A percentile compares a stretch with the other conserved stretches of the same genome.
Conservation (phyloP, 2,329 filamentous ascomycete species). For the Stemphylium lycopersici region DNA sequence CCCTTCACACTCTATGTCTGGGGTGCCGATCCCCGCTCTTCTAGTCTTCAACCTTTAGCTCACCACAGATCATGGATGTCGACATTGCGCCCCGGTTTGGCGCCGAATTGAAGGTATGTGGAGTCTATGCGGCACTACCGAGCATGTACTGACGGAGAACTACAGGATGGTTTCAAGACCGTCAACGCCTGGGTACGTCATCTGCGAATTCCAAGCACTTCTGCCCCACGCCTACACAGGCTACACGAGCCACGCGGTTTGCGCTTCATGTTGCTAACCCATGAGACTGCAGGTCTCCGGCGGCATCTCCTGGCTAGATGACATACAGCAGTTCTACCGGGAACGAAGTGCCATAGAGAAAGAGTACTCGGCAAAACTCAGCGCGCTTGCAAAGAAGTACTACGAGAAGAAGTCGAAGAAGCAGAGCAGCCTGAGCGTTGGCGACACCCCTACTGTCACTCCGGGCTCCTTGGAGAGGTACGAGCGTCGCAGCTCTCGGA, state of each 20-base stretch:
- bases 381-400: constrained; percentile 89
- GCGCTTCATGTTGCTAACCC: constrained; percentile 30
- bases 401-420: constrained; percentile 96
- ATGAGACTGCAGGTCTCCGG: constrained; percentile 65
- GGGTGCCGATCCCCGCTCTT: constrained; percentile 29
- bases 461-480: constrained; percentile 92
- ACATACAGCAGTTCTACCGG: constrained; percentile 96
- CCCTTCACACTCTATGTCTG: constrained; percentile 32
- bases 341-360: constrained; percentile 94
- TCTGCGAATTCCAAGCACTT: constrained; percentile 11
- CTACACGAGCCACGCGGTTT: constrained; percentile 12
- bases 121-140: constrained; percentile 16
- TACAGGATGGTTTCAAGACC: constrained; percentile 92
- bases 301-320: constrained; percentile 93
- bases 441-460: constrained; percentile 89
- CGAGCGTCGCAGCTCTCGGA: constrained; percentile 10
- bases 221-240: not conserved
- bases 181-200: constrained; percentile 81
- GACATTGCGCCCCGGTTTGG: constrained; percentile 87
- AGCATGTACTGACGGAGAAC: constrained; percentile 36
- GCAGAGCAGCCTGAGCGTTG: constrained; percentile 84
- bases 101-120: constrained; percentile 84
- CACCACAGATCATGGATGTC: constrained; percentile 69
- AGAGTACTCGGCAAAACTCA: constrained; percentile 91
- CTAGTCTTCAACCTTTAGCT: constrained; percentile 22